Percentiles rank a stretch among this genome's conserved stretches.
phyloP scores from a whole-genome alignment of 768 basidiomycete species.

The Rhizopogon vulgaris region DNA sequence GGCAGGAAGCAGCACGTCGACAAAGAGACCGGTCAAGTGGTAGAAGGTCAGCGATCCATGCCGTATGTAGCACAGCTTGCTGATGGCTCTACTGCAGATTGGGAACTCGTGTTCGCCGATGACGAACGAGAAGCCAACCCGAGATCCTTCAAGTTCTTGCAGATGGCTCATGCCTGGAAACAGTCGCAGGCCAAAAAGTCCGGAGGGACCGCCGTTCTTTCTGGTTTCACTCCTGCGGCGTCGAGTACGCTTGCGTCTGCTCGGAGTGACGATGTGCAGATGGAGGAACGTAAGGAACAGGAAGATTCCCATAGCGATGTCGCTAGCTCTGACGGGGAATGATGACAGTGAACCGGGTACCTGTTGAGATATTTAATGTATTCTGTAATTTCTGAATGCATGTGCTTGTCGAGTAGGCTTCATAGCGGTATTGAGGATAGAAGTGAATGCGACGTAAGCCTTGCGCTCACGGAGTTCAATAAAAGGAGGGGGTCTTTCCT shows the following conservation, averaged over 20 bases:
- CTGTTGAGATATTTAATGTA: neutral
- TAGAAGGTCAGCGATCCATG: conserved; percentile 59
- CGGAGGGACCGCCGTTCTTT: conserved; percentile 29
- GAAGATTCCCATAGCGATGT: conserved; percentile 43
- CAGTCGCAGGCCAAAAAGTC: conserved; percentile 40
- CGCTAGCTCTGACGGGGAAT: conserved; percentile 47
- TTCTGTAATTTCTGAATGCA: conserved; percentile 1
- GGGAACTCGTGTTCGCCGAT: conserved; percentile 94
- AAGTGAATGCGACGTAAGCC: neutral
- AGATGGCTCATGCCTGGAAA: conserved; percentile 93
- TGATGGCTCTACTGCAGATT: conserved; percentile 47
- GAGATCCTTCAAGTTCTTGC: conserved; percentile 90
- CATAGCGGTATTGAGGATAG: neutral
- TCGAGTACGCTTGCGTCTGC: conserved; percentile 3
- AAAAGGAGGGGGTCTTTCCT: neutral
- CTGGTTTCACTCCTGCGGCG: conserved; percentile 44
- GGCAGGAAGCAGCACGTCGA: conserved; percentile 81
- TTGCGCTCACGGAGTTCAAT: neutral
- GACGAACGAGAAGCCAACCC: conserved; percentile 94
- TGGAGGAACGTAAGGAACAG: conserved; percentile 16
- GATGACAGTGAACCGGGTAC: neutral
- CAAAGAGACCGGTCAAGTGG: conserved; percentile 75
- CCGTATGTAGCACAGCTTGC: neutral
- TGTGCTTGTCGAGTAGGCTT: neutral
- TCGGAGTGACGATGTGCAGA: conserved; percentile 15